Conservation (phyloP, 176 grass and related monocot species). For the Elaeis guineensis region DNA sequence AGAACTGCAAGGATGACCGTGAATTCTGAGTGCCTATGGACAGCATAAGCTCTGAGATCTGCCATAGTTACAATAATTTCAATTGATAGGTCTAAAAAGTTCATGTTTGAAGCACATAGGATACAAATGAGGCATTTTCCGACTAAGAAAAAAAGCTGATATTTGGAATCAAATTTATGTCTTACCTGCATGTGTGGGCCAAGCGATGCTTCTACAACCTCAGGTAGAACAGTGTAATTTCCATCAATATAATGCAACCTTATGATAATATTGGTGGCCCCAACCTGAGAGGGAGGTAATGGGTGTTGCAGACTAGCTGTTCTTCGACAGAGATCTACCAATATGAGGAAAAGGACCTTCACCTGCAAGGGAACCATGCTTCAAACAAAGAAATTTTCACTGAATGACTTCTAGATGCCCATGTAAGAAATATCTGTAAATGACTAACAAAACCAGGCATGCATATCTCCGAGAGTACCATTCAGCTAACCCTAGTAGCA, state of each 20-base stretch:
- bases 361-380: constrained; percentile 35
- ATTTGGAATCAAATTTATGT: not conserved
- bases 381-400: too few species aligned
- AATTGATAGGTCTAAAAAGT: too few species aligned
- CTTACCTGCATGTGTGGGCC: constrained; percentile 96
- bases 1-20: too few species aligned
- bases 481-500: too few species aligned
- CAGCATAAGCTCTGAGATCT: too few species aligned
- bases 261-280: constrained; percentile 91
- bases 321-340: constrained; percentile 96
- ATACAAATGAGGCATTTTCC: constrained; percentile 5
- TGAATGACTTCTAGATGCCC: too few species aligned
- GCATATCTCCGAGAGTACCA: too few species aligned
- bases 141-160: too few species aligned
- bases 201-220: constrained; percentile 97
- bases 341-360: constrained; percentile 89
- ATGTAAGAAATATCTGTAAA: too few species aligned
- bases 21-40: too few species aligned
- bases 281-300: constrained; percentile 84
- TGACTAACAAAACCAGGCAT: too few species aligned
- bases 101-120: not conserved
- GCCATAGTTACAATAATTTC: too few species aligned
- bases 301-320: constrained; percentile 71
- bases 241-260: constrained; percentile 95
- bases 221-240: constrained; percentile 90